Evolutionary conservation across 148 eudicot species (phyloP).

Genomic region (Nepenthes gracilis): DNA sequence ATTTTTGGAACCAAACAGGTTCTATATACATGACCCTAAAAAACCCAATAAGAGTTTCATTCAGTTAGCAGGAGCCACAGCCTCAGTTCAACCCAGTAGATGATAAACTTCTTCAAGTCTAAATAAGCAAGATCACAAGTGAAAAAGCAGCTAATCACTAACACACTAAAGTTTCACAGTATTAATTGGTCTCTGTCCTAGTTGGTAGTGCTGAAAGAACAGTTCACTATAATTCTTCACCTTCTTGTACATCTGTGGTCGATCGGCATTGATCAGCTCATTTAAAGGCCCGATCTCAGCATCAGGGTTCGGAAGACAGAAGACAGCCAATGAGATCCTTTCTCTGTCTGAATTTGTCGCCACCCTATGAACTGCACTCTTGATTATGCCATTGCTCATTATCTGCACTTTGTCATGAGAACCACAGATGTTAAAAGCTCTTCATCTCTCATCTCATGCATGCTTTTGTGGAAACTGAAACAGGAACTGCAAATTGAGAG

Average conservation of each 20-base stretch:
- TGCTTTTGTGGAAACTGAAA: too few relatives aligned
- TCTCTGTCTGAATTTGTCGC: conserved; percentile 13
- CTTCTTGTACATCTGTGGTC: conserved; percentile 19
- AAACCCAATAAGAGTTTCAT: too few relatives aligned
- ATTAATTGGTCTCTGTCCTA: background rate
- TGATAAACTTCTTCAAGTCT: too few relatives aligned
- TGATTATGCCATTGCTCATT: conserved; percentile 24
- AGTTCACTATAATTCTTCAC: conserved; percentile 1
- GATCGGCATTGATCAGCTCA: conserved; percentile 10
- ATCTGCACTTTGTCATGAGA: conserved; percentile 17
- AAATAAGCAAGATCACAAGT: too few relatives aligned
- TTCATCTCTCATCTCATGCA: background rate
- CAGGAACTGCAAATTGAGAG: too few relatives aligned
- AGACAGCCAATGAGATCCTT: conserved; percentile 18
- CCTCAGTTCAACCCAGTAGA: too few relatives aligned
- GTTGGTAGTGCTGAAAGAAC: background rate
- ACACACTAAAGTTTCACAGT: background rate
- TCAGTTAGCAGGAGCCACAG: too few relatives aligned
- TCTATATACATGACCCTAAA: too few relatives aligned
- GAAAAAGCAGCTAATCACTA: too few relatives aligned
- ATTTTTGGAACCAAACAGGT: too few relatives aligned
- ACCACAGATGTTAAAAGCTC: too few relatives aligned
- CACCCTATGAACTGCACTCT: conserved; percentile 26
- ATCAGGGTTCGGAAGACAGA: conserved; percentile 8
- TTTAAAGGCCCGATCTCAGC: conserved; percentile 15